A percentile compares a stretch with the other conserved stretches of the same genome.
These are phyloP conservation scores for Capronia americana DNA, from an alignment of 2,329 filamentous ascomycete genomes.

Conservation along the genomic window DNA sequence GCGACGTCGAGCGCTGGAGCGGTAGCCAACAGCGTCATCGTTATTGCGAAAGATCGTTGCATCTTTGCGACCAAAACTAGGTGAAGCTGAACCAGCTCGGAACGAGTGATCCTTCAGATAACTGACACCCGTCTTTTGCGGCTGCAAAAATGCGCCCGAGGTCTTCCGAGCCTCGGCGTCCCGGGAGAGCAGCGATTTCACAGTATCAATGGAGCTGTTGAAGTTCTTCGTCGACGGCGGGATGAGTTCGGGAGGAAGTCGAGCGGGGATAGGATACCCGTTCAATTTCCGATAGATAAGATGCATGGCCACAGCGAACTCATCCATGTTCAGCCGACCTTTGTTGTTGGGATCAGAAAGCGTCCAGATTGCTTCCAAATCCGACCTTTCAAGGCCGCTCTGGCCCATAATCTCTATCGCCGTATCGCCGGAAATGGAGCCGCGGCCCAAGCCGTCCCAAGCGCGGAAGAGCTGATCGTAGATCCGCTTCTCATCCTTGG, in stretches of 20 bases:
- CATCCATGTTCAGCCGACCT: conserved; percentile 90
- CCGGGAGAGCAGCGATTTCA: conserved; percentile 86
- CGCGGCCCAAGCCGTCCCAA: conserved; percentile 94
- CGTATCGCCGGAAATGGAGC: conserved; percentile 87
- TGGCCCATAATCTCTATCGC: conserved; percentile 98
- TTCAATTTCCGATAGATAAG: conserved; percentile 97
- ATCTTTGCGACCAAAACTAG: conserved; percentile 76
- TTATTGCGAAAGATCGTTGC: conserved; percentile 97
- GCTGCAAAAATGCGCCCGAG: conserved; percentile 85
- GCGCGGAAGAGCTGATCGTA: conserved; percentile 95
- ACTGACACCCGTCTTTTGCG: conserved; percentile 96
- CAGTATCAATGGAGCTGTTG: conserved; percentile 87
- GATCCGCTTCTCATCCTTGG: conserved; percentile 96
- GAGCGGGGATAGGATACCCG: conserved; percentile 87
- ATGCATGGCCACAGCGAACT: conserved; percentile 99
- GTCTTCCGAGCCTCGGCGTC: conserved; percentile 90
- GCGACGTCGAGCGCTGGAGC: conserved; percentile 88
- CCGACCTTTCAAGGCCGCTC: conserved; percentile 87
- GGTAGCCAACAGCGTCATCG: conserved; percentile 89
- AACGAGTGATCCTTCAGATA: conserved; percentile 97
- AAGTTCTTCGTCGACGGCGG: conserved; percentile 94
- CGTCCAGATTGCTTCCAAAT: conserved; percentile 93
- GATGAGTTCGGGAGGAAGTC: conserved; percentile 87
- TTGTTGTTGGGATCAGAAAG: conserved; percentile 92
- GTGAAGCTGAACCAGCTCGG: conserved; percentile 66